These are phyloP conservation scores for Ramaria sp. DNA, from an alignment of 768 basidiomycete genomes.

Conservation along the genomic window DNA sequence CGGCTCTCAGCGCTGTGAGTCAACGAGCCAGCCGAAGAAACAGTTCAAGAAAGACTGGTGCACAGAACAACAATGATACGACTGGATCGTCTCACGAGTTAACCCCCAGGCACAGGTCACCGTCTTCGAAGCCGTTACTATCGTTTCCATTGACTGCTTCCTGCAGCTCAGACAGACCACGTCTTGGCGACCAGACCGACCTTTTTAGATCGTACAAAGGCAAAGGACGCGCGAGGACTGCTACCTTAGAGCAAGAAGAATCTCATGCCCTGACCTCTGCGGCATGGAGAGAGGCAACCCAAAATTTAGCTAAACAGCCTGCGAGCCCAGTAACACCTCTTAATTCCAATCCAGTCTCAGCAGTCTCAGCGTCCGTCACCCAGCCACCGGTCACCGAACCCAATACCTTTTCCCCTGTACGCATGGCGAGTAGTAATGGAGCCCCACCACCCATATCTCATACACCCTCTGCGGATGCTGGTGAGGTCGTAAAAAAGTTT, in stretches of 20 bases:
- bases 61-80: not conserved
- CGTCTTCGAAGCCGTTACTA: not conserved
- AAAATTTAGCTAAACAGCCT: not conserved
- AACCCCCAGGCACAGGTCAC: not conserved
- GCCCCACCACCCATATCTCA: slow-evolving; percentile 26
- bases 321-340: not conserved
- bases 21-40: not conserved
- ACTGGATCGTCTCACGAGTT: not conserved
- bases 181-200: not conserved
- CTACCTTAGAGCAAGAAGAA: not conserved
- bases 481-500: slow-evolving; percentile 11
- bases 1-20: not conserved
- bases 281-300: not conserved
- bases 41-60: not conserved
- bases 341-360: not conserved
- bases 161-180: not conserved
- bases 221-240: not conserved
- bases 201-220: not conserved
- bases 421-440: slow-evolving; percentile 2
- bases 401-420: not conserved
- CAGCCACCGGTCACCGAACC: not conserved
- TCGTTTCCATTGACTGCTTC: not conserved
- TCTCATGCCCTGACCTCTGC: not conserved
- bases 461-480: too few species aligned
- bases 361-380: not conserved